These are phyloP conservation scores for Favolaschia claudopus DNA, from an alignment of 768 basidiomycete genomes.

Conservation along the genomic window DNA sequence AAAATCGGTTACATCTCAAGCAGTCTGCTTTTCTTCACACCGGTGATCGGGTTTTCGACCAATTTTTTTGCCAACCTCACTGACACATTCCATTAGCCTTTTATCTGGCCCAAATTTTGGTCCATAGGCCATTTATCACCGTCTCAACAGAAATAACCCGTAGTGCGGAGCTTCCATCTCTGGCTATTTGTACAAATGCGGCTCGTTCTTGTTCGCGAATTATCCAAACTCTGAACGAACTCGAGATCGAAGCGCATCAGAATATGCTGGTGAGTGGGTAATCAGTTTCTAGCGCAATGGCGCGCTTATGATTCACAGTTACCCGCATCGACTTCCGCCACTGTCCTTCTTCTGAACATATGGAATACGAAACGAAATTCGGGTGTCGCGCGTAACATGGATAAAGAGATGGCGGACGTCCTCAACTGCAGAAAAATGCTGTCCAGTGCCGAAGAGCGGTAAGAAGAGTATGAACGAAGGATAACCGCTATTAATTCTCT, in stretches of 20 bases:
- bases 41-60: too few species aligned
- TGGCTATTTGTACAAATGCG: constrained; percentile 78
- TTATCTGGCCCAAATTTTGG: constrained; percentile 55
- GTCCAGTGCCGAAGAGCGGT: constrained; percentile 3
- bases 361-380: constrained; percentile 52
- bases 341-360: constrained; percentile 58
- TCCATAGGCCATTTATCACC: constrained; percentile 76
- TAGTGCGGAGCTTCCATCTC: constrained; percentile 49
- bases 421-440: constrained; percentile 44
- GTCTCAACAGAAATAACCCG: constrained; percentile 45
- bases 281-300: too few species aligned
- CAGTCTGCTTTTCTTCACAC: constrained; percentile 31
- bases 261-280: constrained; percentile 28
- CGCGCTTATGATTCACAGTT: constrained; percentile 26
- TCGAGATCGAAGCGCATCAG: neutral
- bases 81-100: neutral
- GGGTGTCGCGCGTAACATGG: constrained; percentile 37
- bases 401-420: constrained; percentile 51
- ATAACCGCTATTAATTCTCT: too few species aligned
- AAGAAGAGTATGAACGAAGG: too few species aligned
- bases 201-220: constrained; percentile 70
- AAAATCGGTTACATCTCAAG: constrained; percentile 22
- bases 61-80: too few species aligned
- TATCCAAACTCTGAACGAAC: constrained; percentile 48
- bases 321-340: constrained; percentile 31